Conservation (phyloP, 2,329 filamentous ascomycete species). For the Coleophoma eucalyptorum region DNA sequence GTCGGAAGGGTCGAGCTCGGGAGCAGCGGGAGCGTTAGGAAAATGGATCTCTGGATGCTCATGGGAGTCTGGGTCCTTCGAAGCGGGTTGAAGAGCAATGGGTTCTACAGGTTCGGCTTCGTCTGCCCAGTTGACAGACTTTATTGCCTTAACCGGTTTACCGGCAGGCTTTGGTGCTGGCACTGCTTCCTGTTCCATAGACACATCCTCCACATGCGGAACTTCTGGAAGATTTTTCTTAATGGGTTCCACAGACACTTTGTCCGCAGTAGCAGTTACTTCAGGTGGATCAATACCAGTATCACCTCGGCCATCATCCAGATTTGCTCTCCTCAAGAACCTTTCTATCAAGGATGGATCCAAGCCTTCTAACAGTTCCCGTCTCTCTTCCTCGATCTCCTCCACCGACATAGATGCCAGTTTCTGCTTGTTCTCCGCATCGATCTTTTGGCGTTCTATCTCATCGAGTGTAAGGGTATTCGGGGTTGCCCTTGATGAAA, state of each 20-base stretch:
- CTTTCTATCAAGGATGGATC: constrained; percentile 73
- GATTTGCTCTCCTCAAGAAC: constrained; percentile 48
- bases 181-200: constrained; percentile 5
- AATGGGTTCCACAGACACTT: not conserved
- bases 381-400: constrained; percentile 77
- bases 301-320: constrained; percentile 27
- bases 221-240: not conserved
- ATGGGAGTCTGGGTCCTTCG: constrained; percentile 47
- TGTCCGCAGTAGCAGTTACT: not conserved
- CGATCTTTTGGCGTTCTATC: constrained; percentile 69
- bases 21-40: constrained; percentile 42
- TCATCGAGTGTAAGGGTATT: constrained; percentile 30
- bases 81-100: constrained; percentile 32
- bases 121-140: constrained; percentile 32
- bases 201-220: not conserved
- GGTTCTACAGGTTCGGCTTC: constrained; percentile 36
- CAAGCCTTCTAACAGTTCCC: constrained; percentile 75
- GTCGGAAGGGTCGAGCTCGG: constrained; percentile 78
- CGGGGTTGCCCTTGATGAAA: constrained; percentile 13
- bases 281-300: constrained; percentile 18
- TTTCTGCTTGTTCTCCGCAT: constrained; percentile 73
- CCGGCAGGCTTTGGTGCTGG: constrained; percentile 19
- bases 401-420: constrained; percentile 74
- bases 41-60: constrained; percentile 31
- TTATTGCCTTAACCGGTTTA: constrained; percentile 33